Evolutionary conservation across 129 eudicot genomes (phyloP).

Genomic region (Flaveria bidentis): DNA sequence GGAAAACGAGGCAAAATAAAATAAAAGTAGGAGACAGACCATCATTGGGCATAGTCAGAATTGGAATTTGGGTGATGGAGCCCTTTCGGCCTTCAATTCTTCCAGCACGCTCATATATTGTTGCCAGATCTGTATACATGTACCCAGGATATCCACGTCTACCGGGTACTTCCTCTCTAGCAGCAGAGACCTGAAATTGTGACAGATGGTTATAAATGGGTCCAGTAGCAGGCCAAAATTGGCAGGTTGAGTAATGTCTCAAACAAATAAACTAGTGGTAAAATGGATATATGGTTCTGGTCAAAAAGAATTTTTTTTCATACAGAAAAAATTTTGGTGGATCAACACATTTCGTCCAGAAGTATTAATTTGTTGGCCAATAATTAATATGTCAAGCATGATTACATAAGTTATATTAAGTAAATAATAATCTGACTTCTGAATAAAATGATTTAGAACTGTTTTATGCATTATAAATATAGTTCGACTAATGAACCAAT

Average conservation of each 20-base stretch:
- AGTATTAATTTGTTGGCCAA: neutral
- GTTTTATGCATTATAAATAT: neutral
- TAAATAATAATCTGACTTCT: neutral
- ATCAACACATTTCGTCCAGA: neutral
- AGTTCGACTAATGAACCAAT: neutral
- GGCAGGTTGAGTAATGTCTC: neutral
- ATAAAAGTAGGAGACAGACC: conserved; percentile 36
- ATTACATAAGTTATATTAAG: neutral
- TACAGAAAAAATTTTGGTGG: neutral
- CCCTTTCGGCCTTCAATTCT: conserved; percentile 96
- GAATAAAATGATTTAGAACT: neutral
- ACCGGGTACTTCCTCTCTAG: conserved; percentile 99
- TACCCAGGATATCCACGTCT: conserved; percentile 99
- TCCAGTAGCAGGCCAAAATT: neutral
- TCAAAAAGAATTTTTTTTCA: neutral
- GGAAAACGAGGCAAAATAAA: neutral
- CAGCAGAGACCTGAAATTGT: conserved; percentile 82
- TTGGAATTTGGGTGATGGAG: conserved; percentile 95
- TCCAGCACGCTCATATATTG: conserved; percentile 97
- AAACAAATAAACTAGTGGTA: neutral
- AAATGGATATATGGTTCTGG: neutral
- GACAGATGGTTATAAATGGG: neutral
- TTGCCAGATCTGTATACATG: conserved; percentile 97
- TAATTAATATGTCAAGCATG: neutral
- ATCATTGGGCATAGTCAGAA: conserved; percentile 96